phyloP scores from a whole-genome alignment of 345 rosid species.

The Euphorbia tirucalli region DNA sequence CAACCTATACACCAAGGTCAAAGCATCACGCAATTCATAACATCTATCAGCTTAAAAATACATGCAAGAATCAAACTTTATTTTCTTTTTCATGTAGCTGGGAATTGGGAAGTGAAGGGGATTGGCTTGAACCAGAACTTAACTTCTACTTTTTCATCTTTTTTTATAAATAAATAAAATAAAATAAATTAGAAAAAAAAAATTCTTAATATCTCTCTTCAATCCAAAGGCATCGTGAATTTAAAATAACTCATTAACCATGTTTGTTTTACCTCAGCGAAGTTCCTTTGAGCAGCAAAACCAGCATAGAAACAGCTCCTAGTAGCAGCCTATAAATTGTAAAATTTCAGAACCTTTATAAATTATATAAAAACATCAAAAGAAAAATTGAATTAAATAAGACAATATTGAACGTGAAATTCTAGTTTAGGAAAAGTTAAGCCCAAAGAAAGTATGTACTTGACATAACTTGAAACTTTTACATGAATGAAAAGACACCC shows the following conservation, averaged over 20 bases:
- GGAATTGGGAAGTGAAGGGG: background rate
- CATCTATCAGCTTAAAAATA: background rate
- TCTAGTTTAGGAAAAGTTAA: background rate
- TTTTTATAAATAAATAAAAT: background rate
- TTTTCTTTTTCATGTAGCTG: background rate
- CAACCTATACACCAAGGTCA: background rate
- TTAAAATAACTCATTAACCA: constrained; percentile 15
- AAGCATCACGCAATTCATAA: background rate
- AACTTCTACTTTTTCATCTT: background rate
- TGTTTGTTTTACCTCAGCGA: constrained; percentile 73
- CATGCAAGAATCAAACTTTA: background rate
- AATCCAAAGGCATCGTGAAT: background rate
- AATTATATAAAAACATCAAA: constrained; percentile 2
- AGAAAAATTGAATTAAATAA: constrained; percentile 2
- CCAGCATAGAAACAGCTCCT: constrained; percentile 98
- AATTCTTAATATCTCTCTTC: background rate
- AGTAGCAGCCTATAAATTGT: constrained; percentile 69
- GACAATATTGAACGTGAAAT: background rate
- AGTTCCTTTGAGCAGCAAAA: constrained; percentile 97
- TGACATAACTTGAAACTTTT: background rate
- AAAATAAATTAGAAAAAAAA: too few species aligned
- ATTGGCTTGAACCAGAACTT: background rate
- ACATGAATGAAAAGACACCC: background rate
- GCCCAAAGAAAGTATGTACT: background rate
- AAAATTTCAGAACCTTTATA: constrained; percentile 23